A percentile compares a stretch with the other conserved stretches of the same genome.
Evolutionary conservation across 768 basidiomycete genomes (phyloP).

Genomic region (Mycena indigotica): DNA sequence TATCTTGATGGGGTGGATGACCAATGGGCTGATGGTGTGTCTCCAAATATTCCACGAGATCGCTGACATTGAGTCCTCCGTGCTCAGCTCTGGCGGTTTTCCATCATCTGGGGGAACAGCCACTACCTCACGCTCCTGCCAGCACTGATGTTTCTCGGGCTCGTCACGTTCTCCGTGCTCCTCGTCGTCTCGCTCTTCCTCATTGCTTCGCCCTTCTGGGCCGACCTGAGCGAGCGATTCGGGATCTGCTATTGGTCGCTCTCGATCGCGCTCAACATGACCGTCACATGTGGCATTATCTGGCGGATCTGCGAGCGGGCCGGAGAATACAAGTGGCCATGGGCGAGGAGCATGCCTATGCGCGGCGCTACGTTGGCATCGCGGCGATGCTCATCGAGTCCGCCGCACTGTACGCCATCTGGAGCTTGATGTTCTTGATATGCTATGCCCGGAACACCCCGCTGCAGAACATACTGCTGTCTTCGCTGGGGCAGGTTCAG

Average conservation of each 20-base stretch:
- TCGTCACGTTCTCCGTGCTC: neutral
- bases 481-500: slow-evolving; percentile 36
- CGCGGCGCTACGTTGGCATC: neutral
- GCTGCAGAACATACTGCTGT: slow-evolving; percentile 35
- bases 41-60: neutral
- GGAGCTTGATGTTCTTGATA: neutral
- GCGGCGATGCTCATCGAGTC: neutral
- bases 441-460: slow-evolving; percentile 26
- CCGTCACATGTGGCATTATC: neutral
- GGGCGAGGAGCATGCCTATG: neutral
- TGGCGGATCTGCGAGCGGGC: neutral
- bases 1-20: slow-evolving; percentile 32
- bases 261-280: neutral
- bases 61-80: neutral
- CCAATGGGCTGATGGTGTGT: slow-evolving; percentile 27
- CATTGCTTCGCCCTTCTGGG: neutral
- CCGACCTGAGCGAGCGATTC: neutral
- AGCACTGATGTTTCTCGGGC: slow-evolving; percentile 3
- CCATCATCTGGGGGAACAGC: slow-evolving; percentile 6
- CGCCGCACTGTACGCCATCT: neutral
- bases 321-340: neutral
- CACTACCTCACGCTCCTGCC: slow-evolving; percentile 11
- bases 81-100: slow-evolving; percentile 23
- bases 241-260: neutral
- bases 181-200: neutral